Percentiles rank a stretch among this genome's conserved stretches.
Conservation (phyloP, 176 grass and related monocot species). For the Themeda triandra region DNA sequence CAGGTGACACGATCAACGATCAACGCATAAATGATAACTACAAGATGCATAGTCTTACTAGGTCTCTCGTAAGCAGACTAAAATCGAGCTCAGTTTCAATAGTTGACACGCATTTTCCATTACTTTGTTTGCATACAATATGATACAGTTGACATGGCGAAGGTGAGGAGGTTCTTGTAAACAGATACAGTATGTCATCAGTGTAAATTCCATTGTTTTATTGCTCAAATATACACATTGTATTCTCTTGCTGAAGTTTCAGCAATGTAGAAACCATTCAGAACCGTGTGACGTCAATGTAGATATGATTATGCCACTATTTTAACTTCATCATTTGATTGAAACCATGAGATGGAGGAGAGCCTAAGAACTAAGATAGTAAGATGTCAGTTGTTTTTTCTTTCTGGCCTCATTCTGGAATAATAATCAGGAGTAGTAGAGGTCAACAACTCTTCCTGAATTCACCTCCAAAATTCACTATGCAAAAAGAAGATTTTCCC, state of each 20-base stretch:
- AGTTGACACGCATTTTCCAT: too few species aligned
- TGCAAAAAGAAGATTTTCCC: too few species aligned
- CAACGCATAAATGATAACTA: too few species aligned
- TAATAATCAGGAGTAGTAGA: not conserved
- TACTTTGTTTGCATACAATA: too few species aligned
- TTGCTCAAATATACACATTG: not conserved
- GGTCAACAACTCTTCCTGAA: too few species aligned
- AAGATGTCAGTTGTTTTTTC: not conserved
- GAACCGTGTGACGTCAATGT: not conserved
- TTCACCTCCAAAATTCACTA: too few species aligned
- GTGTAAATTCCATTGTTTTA: conserved; percentile 48
- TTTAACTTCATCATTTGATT: not conserved
- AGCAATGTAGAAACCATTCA: not conserved
- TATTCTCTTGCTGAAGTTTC: not conserved
- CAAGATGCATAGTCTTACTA: too few species aligned
- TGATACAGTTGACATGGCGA: too few species aligned
- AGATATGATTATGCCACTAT: not conserved
- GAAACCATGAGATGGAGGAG: not conserved
- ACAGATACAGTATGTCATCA: not conserved
- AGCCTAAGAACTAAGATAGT: not conserved
- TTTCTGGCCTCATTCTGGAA: not conserved
- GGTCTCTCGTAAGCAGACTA: too few species aligned
- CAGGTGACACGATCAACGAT: too few species aligned
- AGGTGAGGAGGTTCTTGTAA: conserved; percentile 36
- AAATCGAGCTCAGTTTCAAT: too few species aligned